Percentiles rank a stretch among this genome's conserved stretches.
Conservation (phyloP, 352 stramenopile species). For the Halophytophthora batemanensis region DNA sequence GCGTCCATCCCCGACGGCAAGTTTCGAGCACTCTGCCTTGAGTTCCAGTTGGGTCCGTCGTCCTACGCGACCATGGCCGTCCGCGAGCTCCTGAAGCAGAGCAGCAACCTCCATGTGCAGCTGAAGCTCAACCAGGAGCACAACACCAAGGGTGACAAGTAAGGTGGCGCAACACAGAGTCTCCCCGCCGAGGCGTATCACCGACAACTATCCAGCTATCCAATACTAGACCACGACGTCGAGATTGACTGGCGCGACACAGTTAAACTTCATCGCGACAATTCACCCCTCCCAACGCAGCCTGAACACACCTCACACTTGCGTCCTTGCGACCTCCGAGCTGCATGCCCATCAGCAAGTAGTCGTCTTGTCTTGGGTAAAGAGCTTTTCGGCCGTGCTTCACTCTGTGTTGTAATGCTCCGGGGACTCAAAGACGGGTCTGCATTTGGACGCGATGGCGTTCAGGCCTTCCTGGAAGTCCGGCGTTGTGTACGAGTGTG, state of each 20-base stretch:
- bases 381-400: no score
- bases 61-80: slow-evolving; percentile 96
- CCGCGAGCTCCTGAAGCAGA: slow-evolving; percentile 94
- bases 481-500: slow-evolving; percentile 68
- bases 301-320: no score
- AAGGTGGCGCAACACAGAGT: no score
- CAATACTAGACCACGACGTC: no score
- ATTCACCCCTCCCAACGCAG: no score
- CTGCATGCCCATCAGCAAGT: no score
- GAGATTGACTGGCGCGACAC: no score
- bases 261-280: no score
- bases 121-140: slow-evolving; percentile 50
- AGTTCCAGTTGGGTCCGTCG: slow-evolving; percentile 83
- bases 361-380: no score
- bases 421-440: slow-evolving; percentile 48
- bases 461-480: slow-evolving; percentile 83
- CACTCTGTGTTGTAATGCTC: slow-evolving; percentile 27
- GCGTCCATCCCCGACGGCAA: slow-evolving; percentile 62
- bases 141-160: slow-evolving; percentile 13
- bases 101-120: slow-evolving; percentile 75
- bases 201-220: no score
- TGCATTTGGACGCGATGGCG: slow-evolving; percentile 63
- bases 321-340: no score
- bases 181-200: no score
- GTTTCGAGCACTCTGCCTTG: slow-evolving; percentile 66